These are phyloP conservation scores for Dalbergia cultrata DNA, from an alignment of 306 rosid species.

Conservation along the genomic window DNA sequence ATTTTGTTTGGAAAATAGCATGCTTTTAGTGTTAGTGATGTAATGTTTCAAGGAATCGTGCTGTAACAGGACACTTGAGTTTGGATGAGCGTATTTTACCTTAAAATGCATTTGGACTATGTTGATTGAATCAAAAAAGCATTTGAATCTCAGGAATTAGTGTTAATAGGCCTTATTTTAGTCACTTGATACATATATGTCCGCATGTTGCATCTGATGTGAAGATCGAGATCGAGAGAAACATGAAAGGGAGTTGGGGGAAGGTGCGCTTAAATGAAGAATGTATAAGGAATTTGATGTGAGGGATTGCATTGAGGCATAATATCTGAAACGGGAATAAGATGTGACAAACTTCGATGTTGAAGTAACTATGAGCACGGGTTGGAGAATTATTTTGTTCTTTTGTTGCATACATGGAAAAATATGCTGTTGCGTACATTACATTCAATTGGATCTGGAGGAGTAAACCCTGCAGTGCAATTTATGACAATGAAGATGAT, in stretches of 20 bases:
- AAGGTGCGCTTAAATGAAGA: conserved; percentile 23
- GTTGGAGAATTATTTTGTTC: conserved; percentile 67
- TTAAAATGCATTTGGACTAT: conserved; percentile 77
- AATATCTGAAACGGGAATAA: conserved; percentile 50
- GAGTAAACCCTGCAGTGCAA: conserved; percentile 40
- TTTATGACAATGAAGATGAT: conserved; percentile 40
- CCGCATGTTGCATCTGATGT: conserved; percentile 37
- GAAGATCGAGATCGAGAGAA: conserved; percentile 34
- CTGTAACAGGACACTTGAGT: conserved; percentile 49
- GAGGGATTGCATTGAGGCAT: conserved; percentile 58
- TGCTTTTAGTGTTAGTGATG: conserved; percentile 50
- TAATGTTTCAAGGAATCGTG: conserved; percentile 60
- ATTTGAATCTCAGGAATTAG: conserved; percentile 40
- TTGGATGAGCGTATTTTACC: conserved; percentile 60
- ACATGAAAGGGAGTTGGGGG: neutral
- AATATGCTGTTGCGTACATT: conserved; percentile 22
- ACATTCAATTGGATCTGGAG: conserved; percentile 42
- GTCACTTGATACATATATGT: conserved; percentile 47
- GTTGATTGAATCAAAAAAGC: conserved; percentile 56
- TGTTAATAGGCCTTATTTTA: conserved; percentile 51
- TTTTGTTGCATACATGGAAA: conserved; percentile 56
- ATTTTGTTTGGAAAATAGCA: conserved; percentile 51
- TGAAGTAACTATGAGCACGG: conserved; percentile 69
- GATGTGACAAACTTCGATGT: conserved; percentile 69
- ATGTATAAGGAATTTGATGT: conserved; percentile 52